Percentiles rank a stretch among this genome's conserved stretches.
These are phyloP conservation scores for Colletotrichum abscissum DNA, from an alignment of 2,329 filamentous ascomycete species.

Conservation along the genomic window DNA sequence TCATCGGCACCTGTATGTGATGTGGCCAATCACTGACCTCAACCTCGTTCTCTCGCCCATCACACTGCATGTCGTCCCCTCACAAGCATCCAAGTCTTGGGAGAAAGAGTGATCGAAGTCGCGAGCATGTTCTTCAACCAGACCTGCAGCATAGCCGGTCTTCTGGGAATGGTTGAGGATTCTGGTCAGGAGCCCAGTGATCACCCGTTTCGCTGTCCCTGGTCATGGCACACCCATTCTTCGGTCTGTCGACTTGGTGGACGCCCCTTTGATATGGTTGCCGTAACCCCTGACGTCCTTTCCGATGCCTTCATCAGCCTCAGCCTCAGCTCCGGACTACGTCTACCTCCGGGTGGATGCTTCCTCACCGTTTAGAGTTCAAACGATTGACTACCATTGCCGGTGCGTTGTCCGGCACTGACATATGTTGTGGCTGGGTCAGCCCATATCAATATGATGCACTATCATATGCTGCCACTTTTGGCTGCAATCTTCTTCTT, in stretches of 20 bases:
- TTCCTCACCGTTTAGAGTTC: background rate
- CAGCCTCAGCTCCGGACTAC: slow-evolving; percentile 25
- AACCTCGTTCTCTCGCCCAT: background rate
- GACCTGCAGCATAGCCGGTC: slow-evolving; percentile 5
- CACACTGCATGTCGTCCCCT: background rate
- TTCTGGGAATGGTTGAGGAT: background rate
- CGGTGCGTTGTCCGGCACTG: background rate
- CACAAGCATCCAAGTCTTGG: background rate
- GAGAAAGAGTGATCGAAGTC: background rate
- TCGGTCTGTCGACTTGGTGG: background rate
- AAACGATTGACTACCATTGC: background rate
- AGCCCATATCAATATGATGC: background rate
- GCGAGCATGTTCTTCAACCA: background rate
- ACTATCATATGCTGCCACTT: background rate
- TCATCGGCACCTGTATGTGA: background rate
- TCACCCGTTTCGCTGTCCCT: slow-evolving; percentile 4
- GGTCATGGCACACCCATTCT: background rate
- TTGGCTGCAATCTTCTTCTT: slow-evolving; percentile 1
- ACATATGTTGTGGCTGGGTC: slow-evolving; percentile 2
- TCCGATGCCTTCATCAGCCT: slow-evolving; percentile 27
- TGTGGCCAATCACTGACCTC: slow-evolving; percentile 18
- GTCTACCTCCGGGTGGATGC: background rate
- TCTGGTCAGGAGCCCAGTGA: background rate
- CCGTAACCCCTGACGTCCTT: background rate
- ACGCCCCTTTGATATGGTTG: background rate